A percentile compares a stretch with the other conserved stretches of the same genome.
These are phyloP conservation scores for Obelidium mucronatum DNA, from an alignment of 192 early-diverging fungal species.

Conservation along the genomic window DNA sequence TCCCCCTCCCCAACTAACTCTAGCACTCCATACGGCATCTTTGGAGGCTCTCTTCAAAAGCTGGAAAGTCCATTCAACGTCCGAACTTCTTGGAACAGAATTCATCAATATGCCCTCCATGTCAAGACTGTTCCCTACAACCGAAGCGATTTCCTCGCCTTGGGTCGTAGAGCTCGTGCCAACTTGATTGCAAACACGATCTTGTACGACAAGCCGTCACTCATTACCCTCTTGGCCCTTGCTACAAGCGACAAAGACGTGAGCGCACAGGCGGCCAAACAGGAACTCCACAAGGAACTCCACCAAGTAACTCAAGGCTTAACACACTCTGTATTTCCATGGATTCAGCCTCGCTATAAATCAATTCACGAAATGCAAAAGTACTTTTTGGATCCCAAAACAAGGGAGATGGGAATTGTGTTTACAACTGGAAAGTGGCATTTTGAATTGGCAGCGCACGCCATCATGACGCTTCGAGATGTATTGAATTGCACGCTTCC, in stretches of 20 bases:
- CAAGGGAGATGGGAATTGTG: constrained; percentile 29
- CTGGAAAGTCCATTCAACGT: constrained; percentile 15
- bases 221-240: constrained; percentile 26
- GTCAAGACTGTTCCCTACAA: constrained; percentile 4
- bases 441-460: constrained; percentile 32
- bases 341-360: constrained; percentile 26
- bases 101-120: constrained; percentile 23
- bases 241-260: background rate
- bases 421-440: constrained; percentile 35
- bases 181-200: constrained; percentile 21
- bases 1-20: background rate
- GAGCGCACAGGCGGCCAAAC: background rate
- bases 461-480: constrained; percentile 26
- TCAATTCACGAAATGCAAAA: constrained; percentile 14
- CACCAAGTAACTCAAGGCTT: background rate
- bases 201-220: constrained; percentile 28
- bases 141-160: constrained; percentile 10
- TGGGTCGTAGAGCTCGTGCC: constrained; percentile 22
- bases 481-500: constrained; percentile 57
- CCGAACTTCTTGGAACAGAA: constrained; percentile 23
- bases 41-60: constrained; percentile 26
- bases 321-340: constrained; percentile 13
- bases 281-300: constrained; percentile 2
- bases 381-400: constrained; percentile 7
- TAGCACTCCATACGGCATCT: constrained; percentile 26